Conservation (phyloP, 768 basidiomycete species). For the Lactarius deliciosus region DNA sequence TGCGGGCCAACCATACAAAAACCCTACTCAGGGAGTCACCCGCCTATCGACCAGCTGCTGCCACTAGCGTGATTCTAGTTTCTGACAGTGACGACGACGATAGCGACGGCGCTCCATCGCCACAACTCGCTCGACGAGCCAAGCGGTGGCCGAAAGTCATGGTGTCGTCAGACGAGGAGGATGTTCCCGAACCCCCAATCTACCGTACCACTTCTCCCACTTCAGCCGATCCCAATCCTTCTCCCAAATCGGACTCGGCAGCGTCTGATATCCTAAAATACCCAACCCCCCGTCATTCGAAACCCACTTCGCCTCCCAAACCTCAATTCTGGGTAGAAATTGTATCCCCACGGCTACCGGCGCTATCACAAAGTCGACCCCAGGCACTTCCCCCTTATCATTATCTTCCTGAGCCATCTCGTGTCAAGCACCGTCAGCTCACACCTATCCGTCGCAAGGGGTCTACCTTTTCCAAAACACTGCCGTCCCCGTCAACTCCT, state of each 20-base stretch:
- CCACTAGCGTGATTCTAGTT: slow-evolving; percentile 5
- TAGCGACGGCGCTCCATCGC: slow-evolving; percentile 27
- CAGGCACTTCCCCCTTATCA: neutral
- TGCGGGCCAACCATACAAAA: slow-evolving; percentile 38
- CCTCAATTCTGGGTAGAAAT: slow-evolving; percentile 22
- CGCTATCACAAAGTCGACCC: slow-evolving; percentile 17
- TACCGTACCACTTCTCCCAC: neutral
- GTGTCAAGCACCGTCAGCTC: slow-evolving; percentile 53
- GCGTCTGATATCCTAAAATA: neutral
- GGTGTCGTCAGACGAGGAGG: slow-evolving; percentile 54
- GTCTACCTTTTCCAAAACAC: slow-evolving; percentile 41
- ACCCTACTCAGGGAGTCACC: slow-evolving; percentile 9
- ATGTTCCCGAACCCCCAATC: slow-evolving; percentile 5
- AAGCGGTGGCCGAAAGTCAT: slow-evolving; percentile 34
- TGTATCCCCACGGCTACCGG: neutral
- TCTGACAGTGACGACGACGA: slow-evolving; percentile 31
- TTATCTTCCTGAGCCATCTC: slow-evolving; percentile 18
- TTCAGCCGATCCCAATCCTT: neutral
- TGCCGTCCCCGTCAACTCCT: slow-evolving; percentile 56
- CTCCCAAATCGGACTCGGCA: neutral
- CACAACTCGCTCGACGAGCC: slow-evolving; percentile 25
- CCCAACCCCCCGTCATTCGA: neutral
- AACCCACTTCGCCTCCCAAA: neutral
- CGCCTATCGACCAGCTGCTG: slow-evolving; percentile 14
- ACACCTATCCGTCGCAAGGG: slow-evolving; percentile 62